Evolutionary conservation across 2,329 filamentous ascomycete species (phyloP), one percentile per base, ranked within the genome.

Genomic region (Stemphylium lycopersici): DNA sequence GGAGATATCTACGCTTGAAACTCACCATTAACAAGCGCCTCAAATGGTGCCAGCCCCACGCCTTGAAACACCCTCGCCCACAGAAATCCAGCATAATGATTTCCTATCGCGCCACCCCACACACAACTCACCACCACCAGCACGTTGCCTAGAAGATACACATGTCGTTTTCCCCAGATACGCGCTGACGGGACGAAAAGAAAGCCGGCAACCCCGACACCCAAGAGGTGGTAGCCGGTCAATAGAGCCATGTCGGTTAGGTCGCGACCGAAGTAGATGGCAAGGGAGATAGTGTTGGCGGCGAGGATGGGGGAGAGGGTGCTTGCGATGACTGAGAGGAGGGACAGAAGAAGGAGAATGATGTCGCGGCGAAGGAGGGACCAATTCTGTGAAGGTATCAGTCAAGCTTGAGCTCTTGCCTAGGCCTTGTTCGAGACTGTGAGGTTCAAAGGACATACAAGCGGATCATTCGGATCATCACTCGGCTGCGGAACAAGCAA

Each of bases 111-210:
- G 6, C 22, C 22, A 24, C 22, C 22, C 22, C 22, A 24, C 22
- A 24, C 22, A 24, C 22, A 24, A 6, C 22, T 24, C 22, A 24
- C 22, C 3, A 24, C 22, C 6, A 96, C 82, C 53, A 96, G 81
- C 42, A 90, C 61, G 40, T 88, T 87, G 6, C 91, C 92, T 2
- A 96, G 66, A 22, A 97, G 77, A 73, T 96, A 97, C 13, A 92
- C 78, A 78, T 97, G 93, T 36, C 93, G 84, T 76, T 96, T 97
- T 34, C 93, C 93, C 90, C 91, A 97, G 59, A 97, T 88, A 52
- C 93, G 86, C 16, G 90, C 91, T 0, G 89, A 90, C 0, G 93
- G 90, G 2, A 97, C 92, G 75, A 93, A 93, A 61, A 97, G 81
- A 73, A 95, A 86, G 45, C 90, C 92, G 1, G 89, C 89, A 12